A percentile compares a stretch with the other conserved stretches of the same genome.
These are phyloP conservation scores for Beauveria asiatica DNA, from an alignment of 2,329 filamentous ascomycete genomes.

Conservation along the genomic window DNA sequence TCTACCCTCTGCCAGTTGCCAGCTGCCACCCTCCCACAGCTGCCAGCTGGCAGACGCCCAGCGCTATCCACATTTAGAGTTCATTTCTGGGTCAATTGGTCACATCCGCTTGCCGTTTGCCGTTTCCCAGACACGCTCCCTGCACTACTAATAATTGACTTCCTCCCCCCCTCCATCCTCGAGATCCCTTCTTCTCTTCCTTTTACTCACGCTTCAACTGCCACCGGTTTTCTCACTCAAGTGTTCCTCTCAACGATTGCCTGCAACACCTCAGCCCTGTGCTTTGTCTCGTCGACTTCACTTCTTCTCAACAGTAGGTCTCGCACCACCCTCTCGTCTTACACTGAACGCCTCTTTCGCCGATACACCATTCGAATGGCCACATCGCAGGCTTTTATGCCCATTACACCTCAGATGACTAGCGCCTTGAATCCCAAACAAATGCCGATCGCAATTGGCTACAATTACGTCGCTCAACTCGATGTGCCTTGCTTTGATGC, in stretches of 20 bases:
- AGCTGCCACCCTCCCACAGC: background rate
- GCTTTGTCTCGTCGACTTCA: conserved; percentile 8
- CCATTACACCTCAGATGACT: background rate
- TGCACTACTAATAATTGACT: conserved; percentile 10
- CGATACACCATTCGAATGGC: background rate
- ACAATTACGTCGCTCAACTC: background rate
- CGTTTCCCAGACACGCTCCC: conserved; percentile 7
- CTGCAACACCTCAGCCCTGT: conserved; percentile 7
- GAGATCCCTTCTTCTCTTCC: background rate
- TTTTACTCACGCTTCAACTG: conserved; percentile 8
- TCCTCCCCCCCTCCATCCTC: conserved; percentile 1
- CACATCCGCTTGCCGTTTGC: conserved; percentile 4
- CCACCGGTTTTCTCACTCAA: conserved; percentile 3
- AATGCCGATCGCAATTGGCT: background rate
- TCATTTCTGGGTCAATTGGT: background rate
- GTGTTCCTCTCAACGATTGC: background rate
- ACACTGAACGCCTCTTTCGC: background rate
- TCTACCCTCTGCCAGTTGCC: background rate
- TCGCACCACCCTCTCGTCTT: background rate
- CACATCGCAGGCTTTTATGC: background rate
- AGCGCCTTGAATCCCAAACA: background rate
- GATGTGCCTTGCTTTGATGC: no score
- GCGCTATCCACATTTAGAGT: conserved; percentile 7
- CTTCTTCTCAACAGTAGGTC: conserved; percentile 1
- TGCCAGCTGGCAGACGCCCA: background rate